These are phyloP conservation scores for Mortierella sp. DNA, from an alignment of 371 early-diverging fungal species.

Conservation along the genomic window DNA sequence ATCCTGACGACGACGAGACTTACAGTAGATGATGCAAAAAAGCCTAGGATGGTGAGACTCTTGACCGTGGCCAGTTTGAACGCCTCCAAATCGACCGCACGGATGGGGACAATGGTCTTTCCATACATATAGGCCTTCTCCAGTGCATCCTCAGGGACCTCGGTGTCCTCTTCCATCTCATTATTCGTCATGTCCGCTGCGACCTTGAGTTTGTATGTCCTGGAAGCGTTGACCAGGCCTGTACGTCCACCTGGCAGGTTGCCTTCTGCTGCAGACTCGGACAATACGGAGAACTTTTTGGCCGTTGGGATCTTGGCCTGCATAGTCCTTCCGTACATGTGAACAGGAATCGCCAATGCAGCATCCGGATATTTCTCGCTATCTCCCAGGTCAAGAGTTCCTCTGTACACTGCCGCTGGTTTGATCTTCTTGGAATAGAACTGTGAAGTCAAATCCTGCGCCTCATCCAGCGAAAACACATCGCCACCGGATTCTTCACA, in stretches of 20 bases:
- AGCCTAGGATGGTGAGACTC: conserved; percentile 74
- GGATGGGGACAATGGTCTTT: conserved; percentile 74
- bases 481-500: conserved; percentile 44
- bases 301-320: conserved; percentile 63
- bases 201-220: conserved; percentile 61
- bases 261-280: conserved; percentile 52
- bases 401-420: conserved; percentile 71
- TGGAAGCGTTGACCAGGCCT: conserved; percentile 62
- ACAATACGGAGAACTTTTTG: conserved; percentile 73
- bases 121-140: conserved; percentile 80
- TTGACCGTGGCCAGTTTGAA: conserved; percentile 68
- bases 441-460: conserved; percentile 60
- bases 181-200: conserved; percentile 41
- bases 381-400: conserved; percentile 69
- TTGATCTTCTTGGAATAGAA: conserved; percentile 69
- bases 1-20: conserved; percentile 15
- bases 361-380: conserved; percentile 51
- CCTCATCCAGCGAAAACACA: conserved; percentile 64
- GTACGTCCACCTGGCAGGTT: conserved; percentile 54
- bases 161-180: conserved; percentile 48
- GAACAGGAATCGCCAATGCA: conserved; percentile 65
- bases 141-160: conserved; percentile 64
- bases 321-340: conserved; percentile 71
- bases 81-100: conserved; percentile 70
- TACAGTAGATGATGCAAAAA: conserved; percentile 61